Evolutionary conservation across 306 rosid genomes (phyloP).

Genomic region (Notholithocarpus densiflorus): DNA sequence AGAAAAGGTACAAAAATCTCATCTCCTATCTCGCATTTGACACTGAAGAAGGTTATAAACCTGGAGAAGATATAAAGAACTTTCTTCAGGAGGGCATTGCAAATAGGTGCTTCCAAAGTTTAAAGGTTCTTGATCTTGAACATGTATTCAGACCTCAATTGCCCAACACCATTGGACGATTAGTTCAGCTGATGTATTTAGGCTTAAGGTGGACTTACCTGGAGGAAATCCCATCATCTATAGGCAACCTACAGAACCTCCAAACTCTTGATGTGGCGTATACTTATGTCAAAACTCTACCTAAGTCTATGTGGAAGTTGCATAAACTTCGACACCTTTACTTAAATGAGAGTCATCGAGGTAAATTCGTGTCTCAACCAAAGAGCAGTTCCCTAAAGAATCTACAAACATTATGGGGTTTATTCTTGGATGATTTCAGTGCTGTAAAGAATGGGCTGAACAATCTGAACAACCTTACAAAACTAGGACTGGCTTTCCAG

Average conservation of each 20-base stretch:
- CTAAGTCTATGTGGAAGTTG: constrained; percentile 38
- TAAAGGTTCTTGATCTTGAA: constrained; percentile 47
- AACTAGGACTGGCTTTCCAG: constrained; percentile 31
- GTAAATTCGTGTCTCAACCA: constrained; percentile 14
- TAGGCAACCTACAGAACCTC: constrained; percentile 27
- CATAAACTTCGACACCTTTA: constrained; percentile 26
- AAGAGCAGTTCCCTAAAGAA: neutral
- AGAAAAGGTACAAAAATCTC: no score
- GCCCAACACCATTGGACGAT: constrained; percentile 22
- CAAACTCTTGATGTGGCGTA: constrained; percentile 39
- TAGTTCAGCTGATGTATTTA: constrained; percentile 29
- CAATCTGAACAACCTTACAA: constrained; percentile 23
- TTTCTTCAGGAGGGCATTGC: constrained; percentile 19
- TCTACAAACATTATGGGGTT: constrained; percentile 25
- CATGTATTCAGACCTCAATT: constrained; percentile 30
- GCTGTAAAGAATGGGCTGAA: neutral
- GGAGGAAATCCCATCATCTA: constrained; percentile 28
- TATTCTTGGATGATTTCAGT: constrained; percentile 23
- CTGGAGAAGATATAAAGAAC: constrained; percentile 24
- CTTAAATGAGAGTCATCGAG: constrained; percentile 23
- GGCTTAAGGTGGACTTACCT: constrained; percentile 42
- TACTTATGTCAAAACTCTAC: constrained; percentile 24
- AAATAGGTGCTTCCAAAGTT: neutral
- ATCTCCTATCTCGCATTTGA: constrained; percentile 29
- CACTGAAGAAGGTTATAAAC: constrained; percentile 26